Conservation (phyloP, 2,329 filamentous ascomycete genomes). For the Davidsoniella australis region DNA sequence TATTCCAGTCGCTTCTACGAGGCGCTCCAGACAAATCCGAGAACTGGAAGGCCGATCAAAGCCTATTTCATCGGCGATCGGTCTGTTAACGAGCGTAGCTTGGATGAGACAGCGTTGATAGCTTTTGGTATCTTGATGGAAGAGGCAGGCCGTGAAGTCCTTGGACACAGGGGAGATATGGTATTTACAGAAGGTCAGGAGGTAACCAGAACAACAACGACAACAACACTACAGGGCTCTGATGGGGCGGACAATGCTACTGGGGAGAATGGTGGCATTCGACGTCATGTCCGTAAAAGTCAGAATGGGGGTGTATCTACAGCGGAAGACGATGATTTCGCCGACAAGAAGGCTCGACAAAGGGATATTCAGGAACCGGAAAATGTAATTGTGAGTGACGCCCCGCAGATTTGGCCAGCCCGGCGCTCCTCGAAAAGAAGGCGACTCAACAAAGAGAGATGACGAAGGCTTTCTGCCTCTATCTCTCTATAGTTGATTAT, state of each 20-base stretch:
- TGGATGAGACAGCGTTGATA: constrained; percentile 65
- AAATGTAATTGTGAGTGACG: no score
- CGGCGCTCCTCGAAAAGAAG: no score
- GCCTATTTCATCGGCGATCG: constrained; percentile 14
- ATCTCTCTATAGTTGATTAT: background rate
- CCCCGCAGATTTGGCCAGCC: no score
- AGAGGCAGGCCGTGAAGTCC: constrained; percentile 42
- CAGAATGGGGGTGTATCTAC: no score
- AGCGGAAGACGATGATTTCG: no score
- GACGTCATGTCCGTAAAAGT: no score
- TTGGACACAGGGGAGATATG: constrained; percentile 51
- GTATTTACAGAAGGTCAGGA: constrained; percentile 48
- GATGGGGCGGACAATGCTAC: no score
- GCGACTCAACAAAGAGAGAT: no score
- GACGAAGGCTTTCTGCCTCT: background rate
- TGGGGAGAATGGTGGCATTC: no score
- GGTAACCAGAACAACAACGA: background rate
- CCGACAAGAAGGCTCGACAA: no score
- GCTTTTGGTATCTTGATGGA: constrained; percentile 61
- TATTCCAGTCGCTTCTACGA: constrained; percentile 54
- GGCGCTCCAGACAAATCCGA: constrained; percentile 18
- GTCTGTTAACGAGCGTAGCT: constrained; percentile 36
- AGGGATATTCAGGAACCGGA: no score
- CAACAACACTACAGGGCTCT: no score
- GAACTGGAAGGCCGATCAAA: constrained; percentile 10